Evolutionary conservation across 306 rosid species (phyloP).

Genomic region (Quercus variabilis): DNA sequence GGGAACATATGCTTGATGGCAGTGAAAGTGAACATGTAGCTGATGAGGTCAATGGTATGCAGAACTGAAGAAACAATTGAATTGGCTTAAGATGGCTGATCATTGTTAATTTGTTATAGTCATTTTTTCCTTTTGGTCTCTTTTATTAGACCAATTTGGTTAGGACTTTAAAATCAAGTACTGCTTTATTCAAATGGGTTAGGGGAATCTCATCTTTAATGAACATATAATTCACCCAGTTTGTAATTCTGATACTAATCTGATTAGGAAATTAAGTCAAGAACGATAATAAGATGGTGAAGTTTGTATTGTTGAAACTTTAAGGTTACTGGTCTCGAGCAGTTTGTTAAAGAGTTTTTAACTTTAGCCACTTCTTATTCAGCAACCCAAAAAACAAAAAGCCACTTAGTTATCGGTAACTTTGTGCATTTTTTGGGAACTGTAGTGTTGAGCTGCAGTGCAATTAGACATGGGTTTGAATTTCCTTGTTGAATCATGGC

Average conservation of each 20-base stretch:
- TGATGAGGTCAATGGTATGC: constrained; percentile 14
- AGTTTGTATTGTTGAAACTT: not conserved
- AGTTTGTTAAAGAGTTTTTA: not conserved
- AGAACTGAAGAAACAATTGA: constrained; percentile 21
- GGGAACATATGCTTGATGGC: constrained; percentile 54
- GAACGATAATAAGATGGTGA: not conserved
- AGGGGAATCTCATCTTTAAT: constrained; percentile 3
- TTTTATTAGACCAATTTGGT: not conserved
- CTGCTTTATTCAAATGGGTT: constrained; percentile 5
- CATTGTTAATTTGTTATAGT: not conserved
- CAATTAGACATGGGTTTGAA: not conserved
- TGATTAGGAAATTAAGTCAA: constrained; percentile 1
- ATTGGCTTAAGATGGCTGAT: constrained; percentile 11
- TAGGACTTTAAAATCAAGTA: not conserved
- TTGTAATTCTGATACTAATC: constrained; percentile 3
- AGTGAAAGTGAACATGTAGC: constrained; percentile 34
- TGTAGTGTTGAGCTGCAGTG: not conserved
- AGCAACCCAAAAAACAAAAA: no score
- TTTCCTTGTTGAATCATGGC: not conserved
- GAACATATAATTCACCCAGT: not conserved
- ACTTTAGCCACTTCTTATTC: not conserved
- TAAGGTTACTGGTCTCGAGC: not conserved
- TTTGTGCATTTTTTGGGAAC: not conserved
- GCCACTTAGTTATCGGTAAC: not conserved
- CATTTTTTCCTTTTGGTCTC: not conserved